Conservation (phyloP, 2,329 filamentous ascomycete species). For the Fusarium xyrophilum region DNA sequence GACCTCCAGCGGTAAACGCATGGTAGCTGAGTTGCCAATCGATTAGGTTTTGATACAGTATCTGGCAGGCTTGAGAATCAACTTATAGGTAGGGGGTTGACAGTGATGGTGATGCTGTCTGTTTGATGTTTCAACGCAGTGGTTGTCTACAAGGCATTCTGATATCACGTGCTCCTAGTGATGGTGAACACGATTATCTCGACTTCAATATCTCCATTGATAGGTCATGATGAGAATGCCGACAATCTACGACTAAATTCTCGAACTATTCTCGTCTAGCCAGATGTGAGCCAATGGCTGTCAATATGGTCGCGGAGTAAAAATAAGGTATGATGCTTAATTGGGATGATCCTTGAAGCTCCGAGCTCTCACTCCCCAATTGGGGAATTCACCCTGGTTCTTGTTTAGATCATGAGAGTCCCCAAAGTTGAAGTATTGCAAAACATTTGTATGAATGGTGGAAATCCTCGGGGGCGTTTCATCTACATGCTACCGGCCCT, state of each 20-base stretch:
- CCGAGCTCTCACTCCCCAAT: constrained; percentile 10
- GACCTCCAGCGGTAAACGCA: constrained; percentile 1
- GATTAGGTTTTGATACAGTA: background rate
- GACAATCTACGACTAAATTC: background rate
- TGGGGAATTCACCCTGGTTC: constrained; percentile 13
- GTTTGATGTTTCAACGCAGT: background rate
- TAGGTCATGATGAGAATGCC: background rate
- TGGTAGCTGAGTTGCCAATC: background rate
- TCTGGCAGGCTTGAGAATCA: background rate
- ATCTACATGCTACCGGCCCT: constrained; percentile 10
- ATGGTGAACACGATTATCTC: background rate
- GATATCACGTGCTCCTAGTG: background rate
- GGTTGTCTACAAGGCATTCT: background rate
- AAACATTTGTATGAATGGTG: constrained; percentile 30
- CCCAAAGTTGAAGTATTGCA: constrained; percentile 4
- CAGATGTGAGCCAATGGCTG: background rate
- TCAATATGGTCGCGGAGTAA: background rate
- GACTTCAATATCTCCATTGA: background rate
- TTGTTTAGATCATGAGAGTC: background rate
- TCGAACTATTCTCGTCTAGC: background rate
- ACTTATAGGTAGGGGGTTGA: background rate
- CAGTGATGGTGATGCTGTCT: background rate
- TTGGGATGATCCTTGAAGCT: constrained; percentile 19
- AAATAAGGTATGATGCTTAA: constrained; percentile 11
- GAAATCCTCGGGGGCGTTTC: constrained; percentile 24